Evolutionary conservation across 306 rosid genomes (phyloP), one percentile per base, ranked within the genome.

Genomic region (Bauhinia variegata): DNA sequence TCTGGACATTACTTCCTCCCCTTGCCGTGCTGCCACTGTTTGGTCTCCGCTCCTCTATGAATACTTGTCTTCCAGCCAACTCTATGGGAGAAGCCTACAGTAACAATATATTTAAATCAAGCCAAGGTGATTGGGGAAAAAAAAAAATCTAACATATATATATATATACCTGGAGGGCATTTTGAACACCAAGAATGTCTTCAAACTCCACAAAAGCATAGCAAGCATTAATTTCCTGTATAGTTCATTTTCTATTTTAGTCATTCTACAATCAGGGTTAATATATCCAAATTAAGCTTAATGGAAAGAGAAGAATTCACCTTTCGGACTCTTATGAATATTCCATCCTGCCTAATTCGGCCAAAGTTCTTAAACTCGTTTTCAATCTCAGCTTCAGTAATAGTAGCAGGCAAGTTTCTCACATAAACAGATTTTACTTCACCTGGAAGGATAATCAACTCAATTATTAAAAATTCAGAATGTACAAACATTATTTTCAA

Each of bases 161-260:
- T n/a, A n/a, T n/a, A n/a, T n/a, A n/a, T 69, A 90, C 99, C 99
- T 88, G 85, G 42, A 93, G 91, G 2, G 97, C 91, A 68, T 79
- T 88, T 81, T 88, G 96, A 69, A 90, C 95, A 7, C 99, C 88
- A 52, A 41, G 6, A 51, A 90, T 70, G 77, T 93, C 99, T 82
- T 93, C 99, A 32, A 84, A 93, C 82, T 93, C 99, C 60, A 93
- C 99, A 73, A 93, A 88, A 51, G 97, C 99, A 64, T 90, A 88
- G 82, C 99, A 93, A 54, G 88, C 95, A 72, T 97, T 97, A 63
- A 93, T 81, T 73, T 93, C 99, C 99, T 93, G 95, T n/a, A 69
- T 32, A 49, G 28, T 63, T 23, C 57, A 76, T 67, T 43, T 60
- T 70, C 68, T 63, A 53, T 47, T 50, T 73, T 38, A 86, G 68